A percentile compares a stretch with the other conserved stretches of the same genome.
These are phyloP conservation scores for Arabis alpina DNA, from an alignment of 345 rosid genomes.

Conservation along the genomic window DNA sequence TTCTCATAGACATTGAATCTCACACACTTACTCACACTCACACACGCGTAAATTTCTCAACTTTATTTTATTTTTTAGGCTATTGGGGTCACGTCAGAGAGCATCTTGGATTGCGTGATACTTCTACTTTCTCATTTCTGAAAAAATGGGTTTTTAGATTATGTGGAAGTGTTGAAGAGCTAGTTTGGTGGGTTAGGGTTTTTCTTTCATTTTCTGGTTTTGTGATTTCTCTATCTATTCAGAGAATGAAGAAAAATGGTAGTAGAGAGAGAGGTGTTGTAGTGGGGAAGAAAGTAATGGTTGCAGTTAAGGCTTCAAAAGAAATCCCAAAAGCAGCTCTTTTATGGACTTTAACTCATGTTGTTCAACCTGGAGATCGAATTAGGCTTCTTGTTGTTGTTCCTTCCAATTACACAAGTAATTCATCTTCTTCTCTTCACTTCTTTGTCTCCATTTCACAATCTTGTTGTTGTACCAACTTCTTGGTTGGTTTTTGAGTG, in stretches of 20 bases:
- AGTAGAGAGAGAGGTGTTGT: conserved; percentile 55
- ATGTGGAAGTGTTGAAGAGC: conserved; percentile 35
- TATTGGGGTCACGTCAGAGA: neutral
- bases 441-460: conserved; percentile 19
- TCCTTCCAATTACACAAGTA: conserved; percentile 73
- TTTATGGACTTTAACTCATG: conserved; percentile 92
- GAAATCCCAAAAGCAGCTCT: conserved; percentile 85
- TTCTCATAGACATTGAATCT: conserved; percentile 42
- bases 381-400: conserved; percentile 87
- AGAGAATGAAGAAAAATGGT: conserved; percentile 57
- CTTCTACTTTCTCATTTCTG: conserved; percentile 40
- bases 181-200: conserved; percentile 14
- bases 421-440: conserved; percentile 10
- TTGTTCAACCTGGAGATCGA: conserved; percentile 84
- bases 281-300: conserved; percentile 71
- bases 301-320: conserved; percentile 86
- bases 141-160: conserved; percentile 46
- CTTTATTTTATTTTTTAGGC: conserved; percentile 20
- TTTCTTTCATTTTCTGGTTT: neutral
- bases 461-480: neutral
- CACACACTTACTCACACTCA: conserved; percentile 39
- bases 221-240: neutral
- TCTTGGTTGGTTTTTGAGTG: conserved; percentile 8
- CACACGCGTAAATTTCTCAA: conserved; percentile 43
- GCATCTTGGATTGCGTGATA: conserved; percentile 62